Conservation (phyloP, 1,139 yeast genomes). For the Kazachstania sp. region DNA sequence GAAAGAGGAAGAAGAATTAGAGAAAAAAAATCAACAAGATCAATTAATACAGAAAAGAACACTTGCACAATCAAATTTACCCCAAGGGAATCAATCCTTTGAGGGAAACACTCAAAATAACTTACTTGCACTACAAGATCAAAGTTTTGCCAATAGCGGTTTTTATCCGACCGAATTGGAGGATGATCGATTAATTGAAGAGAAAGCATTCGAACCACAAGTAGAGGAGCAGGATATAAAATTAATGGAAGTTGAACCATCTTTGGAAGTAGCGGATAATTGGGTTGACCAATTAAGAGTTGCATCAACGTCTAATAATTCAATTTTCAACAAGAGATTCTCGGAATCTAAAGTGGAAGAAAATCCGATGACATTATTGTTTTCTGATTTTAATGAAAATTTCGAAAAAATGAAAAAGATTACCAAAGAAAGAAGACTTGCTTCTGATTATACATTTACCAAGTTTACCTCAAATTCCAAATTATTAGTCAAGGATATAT, state of each 20-base stretch:
- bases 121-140: neutral
- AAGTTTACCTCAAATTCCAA: conserved; percentile 21
- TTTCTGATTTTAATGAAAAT: conserved; percentile 40
- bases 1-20: conserved; percentile 28
- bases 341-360: conserved; percentile 15
- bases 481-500: conserved; percentile 13
- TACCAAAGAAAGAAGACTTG: conserved; percentile 24
- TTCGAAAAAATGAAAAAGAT: conserved; percentile 24
- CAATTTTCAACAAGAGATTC: conserved; percentile 37
- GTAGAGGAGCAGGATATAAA: conserved; percentile 39
- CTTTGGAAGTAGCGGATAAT: conserved; percentile 45
- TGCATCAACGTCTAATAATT: conserved; percentile 43
- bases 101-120: neutral
- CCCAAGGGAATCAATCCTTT: neutral
- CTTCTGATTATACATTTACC: conserved; percentile 19
- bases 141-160: neutral
- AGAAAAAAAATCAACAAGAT: conserved; percentile 25
- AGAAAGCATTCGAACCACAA: conserved; percentile 63
- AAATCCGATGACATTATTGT: conserved; percentile 37
- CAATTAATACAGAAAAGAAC: conserved; percentile 4
- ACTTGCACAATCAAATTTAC: conserved; percentile 2
- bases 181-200: conserved; percentile 37
- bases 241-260: conserved; percentile 34
- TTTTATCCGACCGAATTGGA: conserved; percentile 23
- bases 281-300: conserved; percentile 59